Percentiles rank a stretch among this genome's conserved stretches.
phyloP scores from a whole-genome alignment of 2,329 filamentous ascomycete genomes.

The Alternaria sp. region DNA sequence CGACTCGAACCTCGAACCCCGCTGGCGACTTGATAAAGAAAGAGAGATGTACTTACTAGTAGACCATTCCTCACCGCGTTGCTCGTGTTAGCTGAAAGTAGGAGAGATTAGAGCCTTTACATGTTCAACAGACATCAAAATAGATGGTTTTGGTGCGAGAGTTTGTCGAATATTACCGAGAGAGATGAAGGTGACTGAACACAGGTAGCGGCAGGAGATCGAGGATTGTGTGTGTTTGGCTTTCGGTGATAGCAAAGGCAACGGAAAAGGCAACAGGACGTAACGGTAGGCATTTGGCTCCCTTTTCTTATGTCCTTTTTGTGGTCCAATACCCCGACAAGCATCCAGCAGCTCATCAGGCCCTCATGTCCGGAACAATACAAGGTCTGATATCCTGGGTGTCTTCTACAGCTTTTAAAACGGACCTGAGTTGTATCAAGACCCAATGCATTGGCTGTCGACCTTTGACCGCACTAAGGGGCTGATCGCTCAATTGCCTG shows the following conservation, averaged over 20 bases:
- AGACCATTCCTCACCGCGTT: neutral
- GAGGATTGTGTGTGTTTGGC: slow-evolving; percentile 3
- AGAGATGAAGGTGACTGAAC: neutral
- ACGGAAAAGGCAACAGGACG: neutral
- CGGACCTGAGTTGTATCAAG: neutral
- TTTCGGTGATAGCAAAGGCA: neutral
- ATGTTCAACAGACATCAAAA: neutral
- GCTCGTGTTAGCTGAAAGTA: neutral
- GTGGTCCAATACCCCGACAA: neutral
- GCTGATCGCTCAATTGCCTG: neutral
- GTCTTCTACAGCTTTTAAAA: neutral
- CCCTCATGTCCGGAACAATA: neutral
- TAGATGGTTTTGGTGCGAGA: neutral
- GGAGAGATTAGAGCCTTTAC: neutral
- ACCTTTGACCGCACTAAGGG: neutral
- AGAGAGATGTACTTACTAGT: neutral
- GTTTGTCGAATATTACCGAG: slow-evolving; percentile 2
- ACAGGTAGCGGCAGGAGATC: neutral
- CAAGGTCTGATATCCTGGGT: neutral
- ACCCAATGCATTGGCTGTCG: neutral
- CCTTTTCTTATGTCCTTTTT: neutral
- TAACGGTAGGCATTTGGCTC: neutral
- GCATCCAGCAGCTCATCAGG: neutral
- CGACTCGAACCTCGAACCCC: neutral
- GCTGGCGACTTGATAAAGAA: neutral